Conservation (phyloP, 2,329 filamentous ascomycete species). For the Pseudohalonectria lignicola region DNA sequence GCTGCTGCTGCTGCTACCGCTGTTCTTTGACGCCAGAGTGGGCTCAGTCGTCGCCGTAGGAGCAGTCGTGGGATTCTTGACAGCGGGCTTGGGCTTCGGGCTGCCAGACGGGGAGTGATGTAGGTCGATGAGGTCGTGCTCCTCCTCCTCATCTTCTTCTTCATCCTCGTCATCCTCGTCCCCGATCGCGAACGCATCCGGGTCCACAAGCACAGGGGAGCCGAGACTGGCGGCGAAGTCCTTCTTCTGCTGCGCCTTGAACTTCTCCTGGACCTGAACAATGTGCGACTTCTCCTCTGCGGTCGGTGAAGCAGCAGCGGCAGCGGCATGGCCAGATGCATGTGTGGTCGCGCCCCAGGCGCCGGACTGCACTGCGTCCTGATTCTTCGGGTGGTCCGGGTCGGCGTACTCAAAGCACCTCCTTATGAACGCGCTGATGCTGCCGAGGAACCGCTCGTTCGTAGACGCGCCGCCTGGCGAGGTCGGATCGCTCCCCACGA, state of each 20-base stretch:
- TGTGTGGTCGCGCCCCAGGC: neutral
- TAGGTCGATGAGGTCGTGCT: conserved; percentile 49
- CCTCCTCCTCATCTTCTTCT: conserved; percentile 33
- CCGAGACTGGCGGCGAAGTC: conserved; percentile 9
- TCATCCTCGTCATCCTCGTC: conserved; percentile 53
- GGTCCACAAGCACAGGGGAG: conserved; percentile 17
- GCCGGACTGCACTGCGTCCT: conserved; percentile 27
- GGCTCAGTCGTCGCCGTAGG: too few species aligned
- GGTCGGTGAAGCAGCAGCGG: neutral
- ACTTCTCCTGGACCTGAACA: conserved; percentile 5
- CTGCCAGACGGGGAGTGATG: conserved; percentile 36
- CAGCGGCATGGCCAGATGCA: too few species aligned
- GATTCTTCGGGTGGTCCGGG: conserved; percentile 64
- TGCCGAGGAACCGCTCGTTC: conserved; percentile 83
- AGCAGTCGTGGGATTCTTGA: too few species aligned
- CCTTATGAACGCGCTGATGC: conserved; percentile 90
- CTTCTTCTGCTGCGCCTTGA: conserved; percentile 17
- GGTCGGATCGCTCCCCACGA: neutral
- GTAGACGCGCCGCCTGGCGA: conserved; percentile 38
- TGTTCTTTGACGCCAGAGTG: neutral
- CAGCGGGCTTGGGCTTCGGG: conserved; percentile 16
- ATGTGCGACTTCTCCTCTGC: neutral
- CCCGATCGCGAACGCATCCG: conserved; percentile 60
- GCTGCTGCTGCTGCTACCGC: neutral
- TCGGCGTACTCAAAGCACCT: conserved; percentile 98